Percentiles rank a stretch among this genome's conserved stretches.
phyloP scores from a whole-genome alignment of 805 yeast genomes.

The Starmerella stellata region DNA sequence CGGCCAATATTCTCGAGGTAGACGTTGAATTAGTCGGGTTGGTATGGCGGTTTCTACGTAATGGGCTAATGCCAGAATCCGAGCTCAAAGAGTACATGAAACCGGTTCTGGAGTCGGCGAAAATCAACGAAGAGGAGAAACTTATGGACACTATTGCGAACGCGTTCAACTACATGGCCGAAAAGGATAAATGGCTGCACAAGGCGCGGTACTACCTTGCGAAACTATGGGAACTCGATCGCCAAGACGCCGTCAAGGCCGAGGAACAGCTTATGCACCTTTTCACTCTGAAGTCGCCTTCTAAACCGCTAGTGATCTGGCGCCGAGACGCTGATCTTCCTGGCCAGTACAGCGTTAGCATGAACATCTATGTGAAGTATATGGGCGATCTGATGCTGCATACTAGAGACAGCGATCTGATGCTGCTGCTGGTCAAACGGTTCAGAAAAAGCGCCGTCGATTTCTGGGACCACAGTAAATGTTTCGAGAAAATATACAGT shows the following conservation, averaged over 20 bases:
- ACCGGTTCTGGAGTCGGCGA: neutral
- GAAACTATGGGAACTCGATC: conserved; percentile 36
- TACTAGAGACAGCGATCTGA: conserved; percentile 38
- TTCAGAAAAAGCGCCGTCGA: conserved; percentile 63
- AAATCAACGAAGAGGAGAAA: neutral
- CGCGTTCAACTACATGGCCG: conserved; percentile 21
- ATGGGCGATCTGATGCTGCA: conserved; percentile 38
- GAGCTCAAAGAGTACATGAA: neutral
- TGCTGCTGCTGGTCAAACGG: conserved; percentile 48
- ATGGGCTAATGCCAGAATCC: neutral
- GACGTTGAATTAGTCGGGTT: conserved; percentile 3
- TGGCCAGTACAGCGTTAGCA: conserved; percentile 77
- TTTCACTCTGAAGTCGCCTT: conserved; percentile 42
- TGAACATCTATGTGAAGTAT: conserved; percentile 47
- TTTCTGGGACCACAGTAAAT: conserved; percentile 44
- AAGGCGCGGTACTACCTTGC: conserved; percentile 62
- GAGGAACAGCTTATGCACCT: conserved; percentile 43
- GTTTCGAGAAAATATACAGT: conserved; percentile 49
- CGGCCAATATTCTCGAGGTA: conserved; percentile 2
- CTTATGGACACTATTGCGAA: neutral
- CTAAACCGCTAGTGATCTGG: conserved; percentile 71
- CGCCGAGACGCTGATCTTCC: conserved; percentile 82
- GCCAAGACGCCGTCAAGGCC: conserved; percentile 37
- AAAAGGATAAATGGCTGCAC: conserved; percentile 85
- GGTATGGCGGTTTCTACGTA: conserved; percentile 1